Percentiles rank a stretch among this genome's conserved stretches.
These are phyloP conservation scores for Canavalia gladiata DNA, from an alignment of 306 rosid genomes.

Conservation along the genomic window DNA sequence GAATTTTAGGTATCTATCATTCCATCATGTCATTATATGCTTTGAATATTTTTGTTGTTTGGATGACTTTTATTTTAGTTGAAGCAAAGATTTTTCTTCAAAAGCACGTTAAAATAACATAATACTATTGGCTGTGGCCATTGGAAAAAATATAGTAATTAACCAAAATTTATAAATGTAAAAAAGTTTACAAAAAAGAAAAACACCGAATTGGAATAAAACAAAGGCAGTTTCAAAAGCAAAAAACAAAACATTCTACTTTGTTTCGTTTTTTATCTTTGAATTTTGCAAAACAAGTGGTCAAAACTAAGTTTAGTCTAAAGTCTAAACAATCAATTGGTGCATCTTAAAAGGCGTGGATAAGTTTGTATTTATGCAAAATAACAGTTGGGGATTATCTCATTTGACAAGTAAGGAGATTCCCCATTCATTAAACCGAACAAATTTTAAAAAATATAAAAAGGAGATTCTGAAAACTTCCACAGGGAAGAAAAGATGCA, in stretches of 20 bases:
- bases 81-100: background rate
- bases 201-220: background rate
- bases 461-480: background rate
- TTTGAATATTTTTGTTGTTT: background rate
- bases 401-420: conserved; percentile 5
- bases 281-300: background rate
- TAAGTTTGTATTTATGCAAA: conserved; percentile 9
- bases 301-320: background rate
- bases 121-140: background rate
- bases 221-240: background rate
- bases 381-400: background rate
- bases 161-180: background rate
- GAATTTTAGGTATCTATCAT: background rate
- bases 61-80: background rate
- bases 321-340: conserved; percentile 8
- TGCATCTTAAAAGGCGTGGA: conserved; percentile 19
- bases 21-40: background rate
- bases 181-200: background rate
- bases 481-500: background rate
- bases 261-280: background rate
- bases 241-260: background rate
- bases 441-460: background rate
- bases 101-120: background rate
- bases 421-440: background rate
- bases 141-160: background rate